A percentile compares a stretch with the other conserved stretches of the same genome.
Conservation (phyloP, 768 basidiomycete species). For the Leccinum subtestaceum region DNA sequence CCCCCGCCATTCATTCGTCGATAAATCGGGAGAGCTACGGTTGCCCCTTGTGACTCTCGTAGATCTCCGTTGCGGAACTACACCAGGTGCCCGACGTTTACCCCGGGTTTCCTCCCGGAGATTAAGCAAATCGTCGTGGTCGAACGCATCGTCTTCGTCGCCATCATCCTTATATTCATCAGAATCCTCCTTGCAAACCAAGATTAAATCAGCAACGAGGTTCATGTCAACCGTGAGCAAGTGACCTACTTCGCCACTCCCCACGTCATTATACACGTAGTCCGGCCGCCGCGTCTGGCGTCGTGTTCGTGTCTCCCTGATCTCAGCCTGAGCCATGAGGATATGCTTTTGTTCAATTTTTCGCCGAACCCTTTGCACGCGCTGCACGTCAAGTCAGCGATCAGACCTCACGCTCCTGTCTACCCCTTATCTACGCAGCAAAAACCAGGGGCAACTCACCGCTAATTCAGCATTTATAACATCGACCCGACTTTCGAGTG, state of each 20-base stretch:
- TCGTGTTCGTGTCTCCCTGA: slow-evolving; percentile 77
- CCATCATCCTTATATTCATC: slow-evolving; percentile 71
- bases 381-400: slow-evolving; percentile 43
- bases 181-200: slow-evolving; percentile 47
- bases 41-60: slow-evolving; percentile 51
- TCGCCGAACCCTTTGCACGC: slow-evolving; percentile 65
- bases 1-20: slow-evolving; percentile 63
- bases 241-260: slow-evolving; percentile 53
- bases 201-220: slow-evolving; percentile 20
- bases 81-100: slow-evolving; percentile 38
- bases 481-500: slow-evolving; percentile 62
- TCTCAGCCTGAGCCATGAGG: slow-evolving; percentile 69
- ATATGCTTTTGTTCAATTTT: slow-evolving; percentile 67
- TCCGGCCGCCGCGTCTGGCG: slow-evolving; percentile 70
- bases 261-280: slow-evolving; percentile 74
- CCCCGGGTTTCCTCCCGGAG: slow-evolving; percentile 42
- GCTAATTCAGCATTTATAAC: slow-evolving; percentile 64
- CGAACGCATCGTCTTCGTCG: slow-evolving; percentile 57
- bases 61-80: slow-evolving; percentile 48
- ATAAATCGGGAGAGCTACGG: slow-evolving; percentile 48
- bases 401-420: slow-evolving; percentile 16
- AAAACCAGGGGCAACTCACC: slow-evolving; percentile 47
- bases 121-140: slow-evolving; percentile 40
- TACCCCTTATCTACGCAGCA: slow-evolving; percentile 12
- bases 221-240: slow-evolving; percentile 18